These are phyloP conservation scores for Monascus purpureus DNA, from an alignment of 495 filamentous ascomycete genomes.

Conservation along the genomic window DNA sequence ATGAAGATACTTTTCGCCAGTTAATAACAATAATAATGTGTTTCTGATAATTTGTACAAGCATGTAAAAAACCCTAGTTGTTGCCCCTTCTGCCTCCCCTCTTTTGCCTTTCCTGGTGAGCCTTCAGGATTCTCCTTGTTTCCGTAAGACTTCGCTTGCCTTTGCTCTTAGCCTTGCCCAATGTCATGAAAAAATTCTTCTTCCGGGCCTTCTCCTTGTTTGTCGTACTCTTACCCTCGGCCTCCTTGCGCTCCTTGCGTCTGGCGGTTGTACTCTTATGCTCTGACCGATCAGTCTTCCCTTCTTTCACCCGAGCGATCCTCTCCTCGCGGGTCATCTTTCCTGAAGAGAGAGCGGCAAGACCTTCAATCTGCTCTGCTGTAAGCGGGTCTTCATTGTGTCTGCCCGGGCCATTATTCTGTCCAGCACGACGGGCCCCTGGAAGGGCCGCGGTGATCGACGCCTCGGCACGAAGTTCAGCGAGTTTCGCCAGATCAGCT, in stretches of 20 bases:
- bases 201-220: constrained; percentile 93
- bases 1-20: neutral
- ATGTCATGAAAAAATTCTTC: constrained; percentile 98
- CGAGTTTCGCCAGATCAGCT: constrained; percentile 81
- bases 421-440: constrained; percentile 23
- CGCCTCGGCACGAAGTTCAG: constrained; percentile 66
- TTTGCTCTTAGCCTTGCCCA: constrained; percentile 87
- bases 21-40: neutral
- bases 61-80: too few relatives aligned
- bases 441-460: constrained; percentile 48
- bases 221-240: constrained; percentile 83
- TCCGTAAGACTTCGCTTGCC: constrained; percentile 84
- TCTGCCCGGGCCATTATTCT: constrained; percentile 30
- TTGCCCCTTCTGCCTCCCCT: constrained; percentile 75
- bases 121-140: constrained; percentile 61
- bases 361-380: constrained; percentile 69
- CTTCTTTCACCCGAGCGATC: constrained; percentile 62
- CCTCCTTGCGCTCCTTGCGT: constrained; percentile 69
- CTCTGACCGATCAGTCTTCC: constrained; percentile 55
- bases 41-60: too few relatives aligned
- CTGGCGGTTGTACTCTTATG: constrained; percentile 72
- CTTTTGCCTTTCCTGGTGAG: constrained; percentile 71
- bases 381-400: constrained; percentile 77
- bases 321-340: constrained; percentile 71
- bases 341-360: constrained; percentile 50